Evolutionary conservation across 768 basidiomycete genomes (phyloP).

Genomic region (Favolaschia claudopus): DNA sequence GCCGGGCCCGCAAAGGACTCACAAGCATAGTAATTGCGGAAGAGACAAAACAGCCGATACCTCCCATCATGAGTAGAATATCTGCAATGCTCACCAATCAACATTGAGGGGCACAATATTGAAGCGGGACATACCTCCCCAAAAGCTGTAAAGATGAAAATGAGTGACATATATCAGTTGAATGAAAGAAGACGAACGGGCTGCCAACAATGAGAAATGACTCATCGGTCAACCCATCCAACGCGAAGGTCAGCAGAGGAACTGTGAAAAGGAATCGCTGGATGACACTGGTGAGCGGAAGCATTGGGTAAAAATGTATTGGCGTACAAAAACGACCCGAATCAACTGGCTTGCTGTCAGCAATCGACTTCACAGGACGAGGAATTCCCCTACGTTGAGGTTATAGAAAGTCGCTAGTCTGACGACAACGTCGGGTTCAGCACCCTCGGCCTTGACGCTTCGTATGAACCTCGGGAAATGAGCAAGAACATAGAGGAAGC

Average conservation of each 20-base stretch:
- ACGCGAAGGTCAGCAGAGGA: slow-evolving; percentile 70
- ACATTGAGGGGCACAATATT: too few relatives aligned
- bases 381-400: slow-evolving; percentile 65
- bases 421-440: slow-evolving; percentile 76
- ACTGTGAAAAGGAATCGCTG: slow-evolving; percentile 74
- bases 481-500: slow-evolving; percentile 74
- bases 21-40: slow-evolving; percentile 84
- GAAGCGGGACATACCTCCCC: slow-evolving; percentile 51
- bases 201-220: slow-evolving; percentile 56
- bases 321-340: slow-evolving; percentile 64
- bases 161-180: slow-evolving; percentile 3
- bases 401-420: slow-evolving; percentile 79
- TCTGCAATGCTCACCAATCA: too few relatives aligned
- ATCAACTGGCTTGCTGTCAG: slow-evolving; percentile 52
- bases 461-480: slow-evolving; percentile 76
- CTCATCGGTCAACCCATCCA: slow-evolving; percentile 65
- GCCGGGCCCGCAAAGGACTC: too few relatives aligned
- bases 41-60: slow-evolving; percentile 79
- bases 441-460: slow-evolving; percentile 76
- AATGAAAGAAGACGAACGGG: slow-evolving; percentile 53
- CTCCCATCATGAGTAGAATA: slow-evolving; percentile 74
- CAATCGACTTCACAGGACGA: neutral
- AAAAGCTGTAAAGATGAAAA: slow-evolving; percentile 53
- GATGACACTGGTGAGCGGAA: neutral
- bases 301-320: neutral